phyloP scores from a whole-genome alignment of 495 filamentous ascomycete genomes.

The Neurospora sp. region DNA sequence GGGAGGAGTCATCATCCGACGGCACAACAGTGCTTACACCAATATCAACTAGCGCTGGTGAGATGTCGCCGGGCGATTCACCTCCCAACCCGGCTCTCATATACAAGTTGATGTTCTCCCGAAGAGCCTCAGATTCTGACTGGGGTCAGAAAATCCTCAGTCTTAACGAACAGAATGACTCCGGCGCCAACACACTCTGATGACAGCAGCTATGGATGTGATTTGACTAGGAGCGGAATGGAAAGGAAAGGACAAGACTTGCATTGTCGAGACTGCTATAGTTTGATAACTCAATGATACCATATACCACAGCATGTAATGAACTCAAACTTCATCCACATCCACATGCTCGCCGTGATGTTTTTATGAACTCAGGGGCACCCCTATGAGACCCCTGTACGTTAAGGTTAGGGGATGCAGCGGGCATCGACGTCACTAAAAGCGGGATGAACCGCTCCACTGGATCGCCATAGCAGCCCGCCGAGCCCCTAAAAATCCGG shows the following conservation, averaged over 20 bases:
- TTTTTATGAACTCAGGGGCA: background rate
- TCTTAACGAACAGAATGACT: background rate
- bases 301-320: background rate
- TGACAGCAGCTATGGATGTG: background rate
- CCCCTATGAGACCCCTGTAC: background rate
- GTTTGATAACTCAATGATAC: background rate
- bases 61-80: background rate
- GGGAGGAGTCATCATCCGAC: background rate
- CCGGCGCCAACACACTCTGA: background rate
- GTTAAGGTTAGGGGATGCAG: background rate
- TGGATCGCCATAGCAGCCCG: background rate
- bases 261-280: background rate
- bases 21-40: background rate
- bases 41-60: background rate
- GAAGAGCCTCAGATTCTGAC: background rate
- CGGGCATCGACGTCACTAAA: background rate
- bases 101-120: background rate
- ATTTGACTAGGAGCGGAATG: background rate
- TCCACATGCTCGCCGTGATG: background rate
- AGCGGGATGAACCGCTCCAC: background rate
- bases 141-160: background rate
- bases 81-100: background rate
- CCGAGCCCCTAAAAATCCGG: background rate
- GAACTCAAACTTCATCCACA: background rate
- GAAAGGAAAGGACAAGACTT: background rate